Conservation (phyloP, 192 early-diverging fungal species). For the Pecoramyces ruminantium region DNA sequence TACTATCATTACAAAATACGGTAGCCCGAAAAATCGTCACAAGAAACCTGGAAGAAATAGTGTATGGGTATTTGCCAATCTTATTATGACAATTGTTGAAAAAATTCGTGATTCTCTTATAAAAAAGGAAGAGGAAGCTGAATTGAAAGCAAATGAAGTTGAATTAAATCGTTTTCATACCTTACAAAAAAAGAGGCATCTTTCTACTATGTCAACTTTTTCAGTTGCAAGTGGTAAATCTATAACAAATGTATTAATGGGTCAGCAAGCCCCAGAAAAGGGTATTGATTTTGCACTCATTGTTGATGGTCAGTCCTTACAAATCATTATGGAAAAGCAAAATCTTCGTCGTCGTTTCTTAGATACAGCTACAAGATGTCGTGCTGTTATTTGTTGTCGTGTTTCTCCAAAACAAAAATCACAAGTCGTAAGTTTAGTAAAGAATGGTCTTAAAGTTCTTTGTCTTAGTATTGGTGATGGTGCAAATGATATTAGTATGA, state of each 20-base stretch:
- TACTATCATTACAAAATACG: neutral
- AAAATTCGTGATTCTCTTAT: neutral
- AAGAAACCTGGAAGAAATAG: neutral
- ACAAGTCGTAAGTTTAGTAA: slow-evolving; percentile 74
- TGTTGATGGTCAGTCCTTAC: neutral
- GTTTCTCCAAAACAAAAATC: slow-evolving; percentile 94
- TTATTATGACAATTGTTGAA: neutral
- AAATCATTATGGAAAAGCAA: neutral
- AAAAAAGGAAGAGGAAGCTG: neutral
- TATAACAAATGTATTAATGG: neutral
- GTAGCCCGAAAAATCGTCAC: neutral
- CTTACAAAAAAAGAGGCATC: neutral
- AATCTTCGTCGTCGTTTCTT: slow-evolving; percentile 21
- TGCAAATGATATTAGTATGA: slow-evolving; percentile 56
- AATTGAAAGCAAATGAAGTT: neutral
- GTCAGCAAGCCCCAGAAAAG: neutral
- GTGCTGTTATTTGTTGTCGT: slow-evolving; percentile 83
- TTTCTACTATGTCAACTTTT: neutral
- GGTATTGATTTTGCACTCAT: neutral
- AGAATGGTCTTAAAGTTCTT: slow-evolving; percentile 64
- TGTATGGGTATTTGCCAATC: neutral
- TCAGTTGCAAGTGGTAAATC: neutral
- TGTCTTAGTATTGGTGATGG: slow-evolving; percentile 87
- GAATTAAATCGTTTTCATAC: neutral
- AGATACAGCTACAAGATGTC: slow-evolving; percentile 57